Percentiles rank a stretch among this genome's conserved stretches.
Conservation (phyloP, 257 asterid species). For the Leonotis leonurus region DNA sequence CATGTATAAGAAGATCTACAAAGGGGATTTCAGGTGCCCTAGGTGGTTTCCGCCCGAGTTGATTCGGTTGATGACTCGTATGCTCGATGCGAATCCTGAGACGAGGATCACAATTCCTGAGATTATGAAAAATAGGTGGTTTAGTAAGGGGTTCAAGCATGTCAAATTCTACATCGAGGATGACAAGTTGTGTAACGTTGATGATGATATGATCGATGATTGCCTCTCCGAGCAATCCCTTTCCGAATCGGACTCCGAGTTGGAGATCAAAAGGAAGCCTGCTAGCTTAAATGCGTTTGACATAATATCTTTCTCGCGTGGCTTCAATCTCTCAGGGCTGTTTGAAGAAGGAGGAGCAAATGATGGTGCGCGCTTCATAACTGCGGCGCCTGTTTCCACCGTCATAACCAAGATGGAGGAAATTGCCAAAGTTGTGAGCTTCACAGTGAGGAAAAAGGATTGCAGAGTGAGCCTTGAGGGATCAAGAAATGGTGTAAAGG, state of each 20-base stretch:
- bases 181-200: conserved; percentile 58
- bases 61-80: conserved; percentile 35
- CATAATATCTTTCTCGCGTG: conserved; percentile 78
- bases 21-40: conserved; percentile 88
- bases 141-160: conserved; percentile 55
- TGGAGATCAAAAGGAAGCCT: conserved; percentile 54
- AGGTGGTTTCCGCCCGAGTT: conserved; percentile 84
- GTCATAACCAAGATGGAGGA: conserved; percentile 79
- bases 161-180: conserved; percentile 77
- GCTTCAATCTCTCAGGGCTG: conserved; percentile 80
- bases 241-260: conserved; percentile 67
- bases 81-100: conserved; percentile 53
- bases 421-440: conserved; percentile 81
- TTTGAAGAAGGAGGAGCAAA: conserved; percentile 77
- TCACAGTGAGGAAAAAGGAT: conserved; percentile 83
- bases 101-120: conserved; percentile 62
- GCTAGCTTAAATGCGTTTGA: conserved; percentile 94
- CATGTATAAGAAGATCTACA: conserved; percentile 89
- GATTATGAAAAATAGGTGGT: conserved; percentile 60
- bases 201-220: conserved; percentile 26
- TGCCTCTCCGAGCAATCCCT: conserved; percentile 49
- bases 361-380: conserved; percentile 57
- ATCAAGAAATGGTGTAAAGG: conserved; percentile 71
- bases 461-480: conserved; percentile 85
- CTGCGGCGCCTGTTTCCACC: conserved; percentile 69